phyloP scores from a whole-genome alignment of 164 flowering plant species.

The Euptelea pleiosperma region DNA sequence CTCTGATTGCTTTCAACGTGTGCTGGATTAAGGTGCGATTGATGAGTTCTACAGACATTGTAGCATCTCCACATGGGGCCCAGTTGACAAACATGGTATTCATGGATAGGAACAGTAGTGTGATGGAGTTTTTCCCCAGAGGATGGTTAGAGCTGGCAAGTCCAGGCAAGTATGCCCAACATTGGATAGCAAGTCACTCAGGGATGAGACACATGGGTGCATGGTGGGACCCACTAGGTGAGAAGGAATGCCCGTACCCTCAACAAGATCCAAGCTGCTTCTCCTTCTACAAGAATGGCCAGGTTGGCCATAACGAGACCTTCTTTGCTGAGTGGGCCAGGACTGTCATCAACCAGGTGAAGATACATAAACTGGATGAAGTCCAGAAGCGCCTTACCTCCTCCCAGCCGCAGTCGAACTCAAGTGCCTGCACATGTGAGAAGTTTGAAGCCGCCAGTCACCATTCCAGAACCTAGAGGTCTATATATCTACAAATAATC shows the following conservation, averaged over 20 bases:
- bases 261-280: slow-evolving; percentile 47
- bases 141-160: slow-evolving; percentile 80
- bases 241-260: slow-evolving; percentile 37
- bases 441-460: no score
- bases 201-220: slow-evolving; percentile 65
- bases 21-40: slow-evolving; percentile 13
- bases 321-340: slow-evolving; percentile 47
- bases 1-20: neutral
- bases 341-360: slow-evolving; percentile 37
- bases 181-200: slow-evolving; percentile 27
- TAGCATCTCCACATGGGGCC: slow-evolving; percentile 73
- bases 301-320: slow-evolving; percentile 48
- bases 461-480: no score
- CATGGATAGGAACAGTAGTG: slow-evolving; percentile 24
- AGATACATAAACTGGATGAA: no score
- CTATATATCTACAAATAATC: no score
- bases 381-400: no score
- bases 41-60: slow-evolving; percentile 26
- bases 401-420: no score
- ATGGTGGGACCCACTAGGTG: slow-evolving; percentile 52
- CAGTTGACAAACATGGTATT: slow-evolving; percentile 76
- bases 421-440: no score
- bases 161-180: slow-evolving; percentile 63
- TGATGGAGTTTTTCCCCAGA: slow-evolving; percentile 80
- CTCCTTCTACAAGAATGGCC: slow-evolving; percentile 40